These are phyloP conservation scores for Trypanosoma theileri DNA, from an alignment of 208 protist species.

Conservation along the genomic window DNA sequence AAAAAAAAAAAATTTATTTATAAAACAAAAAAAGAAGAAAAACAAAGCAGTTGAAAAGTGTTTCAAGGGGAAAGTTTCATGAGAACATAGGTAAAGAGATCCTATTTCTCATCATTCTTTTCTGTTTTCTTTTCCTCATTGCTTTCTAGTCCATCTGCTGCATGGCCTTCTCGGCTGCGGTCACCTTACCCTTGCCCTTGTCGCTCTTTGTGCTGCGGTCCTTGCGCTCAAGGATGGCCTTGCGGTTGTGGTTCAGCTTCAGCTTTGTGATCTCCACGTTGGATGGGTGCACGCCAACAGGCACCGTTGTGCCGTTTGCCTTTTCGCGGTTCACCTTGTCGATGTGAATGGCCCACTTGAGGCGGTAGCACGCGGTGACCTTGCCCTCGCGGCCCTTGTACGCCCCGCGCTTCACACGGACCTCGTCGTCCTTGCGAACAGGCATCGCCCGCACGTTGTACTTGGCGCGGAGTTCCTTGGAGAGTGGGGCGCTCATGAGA, in stretches of 20 bases:
- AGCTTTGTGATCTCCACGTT: constrained; percentile 99
- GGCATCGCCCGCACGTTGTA: constrained; percentile 98
- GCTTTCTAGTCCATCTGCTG: constrained; percentile 89
- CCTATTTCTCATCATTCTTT: neutral
- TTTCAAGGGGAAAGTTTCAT: constrained; percentile 13
- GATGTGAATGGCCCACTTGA: constrained; percentile 99
- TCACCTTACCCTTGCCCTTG: constrained; percentile 93
- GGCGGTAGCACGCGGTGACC: constrained; percentile 97
- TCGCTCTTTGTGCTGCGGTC: constrained; percentile 84
- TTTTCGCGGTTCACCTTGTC: constrained; percentile 98
- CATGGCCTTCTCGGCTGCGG: constrained; percentile 90
- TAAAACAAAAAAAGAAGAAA: constrained; percentile 24
- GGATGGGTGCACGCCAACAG: constrained; percentile 97
- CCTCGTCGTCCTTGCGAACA: constrained; percentile 99
- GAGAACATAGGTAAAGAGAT: too few relatives aligned
- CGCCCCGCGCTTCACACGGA: constrained; percentile 94
- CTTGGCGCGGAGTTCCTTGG: constrained; percentile 98
- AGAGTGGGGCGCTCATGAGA: constrained; percentile 98
- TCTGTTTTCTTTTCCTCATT: neutral
- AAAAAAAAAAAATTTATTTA: constrained; percentile 9
- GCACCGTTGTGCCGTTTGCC: constrained; percentile 91
- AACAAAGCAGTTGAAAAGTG: constrained; percentile 30
- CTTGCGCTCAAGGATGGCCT: constrained; percentile 95
- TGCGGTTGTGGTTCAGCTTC: constrained; percentile 98
- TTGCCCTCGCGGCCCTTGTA: constrained; percentile 97